Percentiles rank a stretch among this genome's conserved stretches.
Evolutionary conservation across 306 rosid species (phyloP).

Genomic region (Pyrus betulifolia): DNA sequence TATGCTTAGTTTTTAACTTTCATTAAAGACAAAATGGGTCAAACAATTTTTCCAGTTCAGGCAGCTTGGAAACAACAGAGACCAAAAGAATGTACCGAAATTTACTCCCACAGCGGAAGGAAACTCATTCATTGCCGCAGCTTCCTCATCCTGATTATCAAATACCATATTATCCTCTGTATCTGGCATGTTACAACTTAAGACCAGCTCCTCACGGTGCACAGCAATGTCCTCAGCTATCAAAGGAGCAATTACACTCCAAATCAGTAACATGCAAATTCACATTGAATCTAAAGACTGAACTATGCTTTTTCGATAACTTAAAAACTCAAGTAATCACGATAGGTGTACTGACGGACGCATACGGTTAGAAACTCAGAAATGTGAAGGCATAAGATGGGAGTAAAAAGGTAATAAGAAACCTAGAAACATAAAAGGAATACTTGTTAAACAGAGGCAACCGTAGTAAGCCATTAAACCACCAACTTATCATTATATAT

Average conservation of each 20-base stretch:
- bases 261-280: conserved; percentile 12
- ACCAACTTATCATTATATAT: not conserved
- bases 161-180: conserved; percentile 14
- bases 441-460: not conserved
- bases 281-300: not conserved
- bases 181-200: conserved; percentile 21
- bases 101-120: conserved; percentile 14
- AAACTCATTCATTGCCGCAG: conserved; percentile 26
- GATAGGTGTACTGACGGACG: not conserved
- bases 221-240: conserved; percentile 15
- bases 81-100: not conserved
- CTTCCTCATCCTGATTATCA: conserved; percentile 30
- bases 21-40: not conserved
- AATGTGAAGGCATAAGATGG: not conserved
- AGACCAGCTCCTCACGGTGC: conserved; percentile 24
- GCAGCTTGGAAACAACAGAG: not conserved
- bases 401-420: not conserved
- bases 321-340: not conserved
- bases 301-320: not conserved
- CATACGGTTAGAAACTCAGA: not conserved
- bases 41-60: not conserved
- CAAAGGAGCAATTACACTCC: not conserved
- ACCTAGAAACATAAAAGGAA: not conserved
- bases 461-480: not conserved
- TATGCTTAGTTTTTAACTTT: not conserved